A percentile compares a stretch with the other conserved stretches of the same genome.
Conservation (phyloP, 768 basidiomycete genomes). For the Psilocybe cubensis region DNA sequence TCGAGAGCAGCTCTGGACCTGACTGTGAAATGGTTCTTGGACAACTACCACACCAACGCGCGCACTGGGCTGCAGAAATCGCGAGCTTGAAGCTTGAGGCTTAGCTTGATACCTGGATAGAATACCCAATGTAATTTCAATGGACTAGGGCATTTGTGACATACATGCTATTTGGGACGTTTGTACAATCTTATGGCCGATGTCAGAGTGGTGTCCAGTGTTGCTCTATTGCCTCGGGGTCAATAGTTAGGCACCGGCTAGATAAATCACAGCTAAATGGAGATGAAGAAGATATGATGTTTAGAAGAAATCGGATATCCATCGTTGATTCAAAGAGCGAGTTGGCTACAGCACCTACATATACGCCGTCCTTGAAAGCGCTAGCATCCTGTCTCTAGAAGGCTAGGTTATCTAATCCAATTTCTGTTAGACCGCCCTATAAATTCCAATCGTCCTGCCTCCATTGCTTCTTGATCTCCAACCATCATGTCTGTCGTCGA, state of each 20-base stretch:
- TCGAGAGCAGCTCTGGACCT: constrained; percentile 65
- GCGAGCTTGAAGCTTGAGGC: not conserved
- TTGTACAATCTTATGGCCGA: not conserved
- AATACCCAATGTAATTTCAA: not conserved
- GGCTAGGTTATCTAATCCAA: constrained; percentile 6
- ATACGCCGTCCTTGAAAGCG: not conserved
- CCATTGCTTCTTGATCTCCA: constrained; percentile 15
- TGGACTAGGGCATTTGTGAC: not conserved
- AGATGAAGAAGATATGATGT: not conserved
- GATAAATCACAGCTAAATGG: not conserved
- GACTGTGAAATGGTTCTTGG: constrained; percentile 86
- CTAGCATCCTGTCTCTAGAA: not conserved
- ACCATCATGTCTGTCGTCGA: constrained; percentile 49
- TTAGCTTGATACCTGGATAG: not conserved
- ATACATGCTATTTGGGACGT: not conserved
- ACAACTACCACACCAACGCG: constrained; percentile 71
- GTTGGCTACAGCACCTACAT: not conserved
- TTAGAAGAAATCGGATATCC: not conserved
- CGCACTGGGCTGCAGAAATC: constrained; percentile 46
- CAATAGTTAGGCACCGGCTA: not conserved
- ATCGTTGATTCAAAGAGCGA: not conserved
- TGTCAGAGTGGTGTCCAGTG: not conserved
- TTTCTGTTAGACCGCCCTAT: constrained; percentile 4
- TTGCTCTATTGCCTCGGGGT: not conserved
- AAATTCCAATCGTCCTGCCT: constrained; percentile 1